phyloP scores from a whole-genome alignment of 768 basidiomycete genomes.

The Trametes coccinea region DNA sequence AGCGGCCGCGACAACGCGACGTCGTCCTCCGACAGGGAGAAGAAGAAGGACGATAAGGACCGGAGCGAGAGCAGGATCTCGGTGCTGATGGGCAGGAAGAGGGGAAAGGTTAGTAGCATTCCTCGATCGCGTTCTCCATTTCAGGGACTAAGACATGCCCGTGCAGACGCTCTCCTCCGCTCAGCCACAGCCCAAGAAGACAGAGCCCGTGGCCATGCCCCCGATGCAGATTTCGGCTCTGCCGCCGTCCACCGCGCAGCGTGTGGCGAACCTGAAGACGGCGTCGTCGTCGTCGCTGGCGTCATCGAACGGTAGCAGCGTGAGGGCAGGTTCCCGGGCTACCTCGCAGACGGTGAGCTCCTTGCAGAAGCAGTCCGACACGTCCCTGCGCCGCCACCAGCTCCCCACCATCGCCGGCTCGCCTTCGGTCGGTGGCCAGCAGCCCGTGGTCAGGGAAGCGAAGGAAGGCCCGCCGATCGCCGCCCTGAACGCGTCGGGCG shows the following conservation, averaged over 20 bases:
- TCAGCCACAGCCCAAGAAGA: slow-evolving; percentile 64
- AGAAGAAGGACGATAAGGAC: slow-evolving; percentile 78
- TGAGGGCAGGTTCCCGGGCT: slow-evolving; percentile 53
- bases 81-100: slow-evolving; percentile 81
- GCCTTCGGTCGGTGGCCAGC: slow-evolving; percentile 76
- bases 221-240: slow-evolving; percentile 90
- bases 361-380: slow-evolving; percentile 84
- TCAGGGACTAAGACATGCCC: slow-evolving; percentile 8
- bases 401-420: slow-evolving; percentile 93
- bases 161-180: slow-evolving; percentile 78
- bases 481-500: slow-evolving; percentile 50
- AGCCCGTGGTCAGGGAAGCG: slow-evolving; percentile 51
- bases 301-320: slow-evolving; percentile 45
- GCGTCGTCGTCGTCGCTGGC: slow-evolving; percentile 47
- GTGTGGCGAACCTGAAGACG: slow-evolving; percentile 80
- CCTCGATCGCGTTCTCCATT: slow-evolving; percentile 12
- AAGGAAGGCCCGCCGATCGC: slow-evolving; percentile 60
- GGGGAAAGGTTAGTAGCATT: slow-evolving; percentile 74
- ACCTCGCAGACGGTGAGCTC: slow-evolving; percentile 86
- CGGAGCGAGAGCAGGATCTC: slow-evolving; percentile 90
- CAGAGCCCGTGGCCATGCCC: slow-evolving; percentile 68
- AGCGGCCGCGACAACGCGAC: slow-evolving; percentile 56
- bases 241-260: slow-evolving; percentile 77
- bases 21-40: slow-evolving; percentile 54
- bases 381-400: slow-evolving; percentile 72